Evolutionary conservation across 176 grass and related monocot species (phyloP).

Genomic region (Poa annua): DNA sequence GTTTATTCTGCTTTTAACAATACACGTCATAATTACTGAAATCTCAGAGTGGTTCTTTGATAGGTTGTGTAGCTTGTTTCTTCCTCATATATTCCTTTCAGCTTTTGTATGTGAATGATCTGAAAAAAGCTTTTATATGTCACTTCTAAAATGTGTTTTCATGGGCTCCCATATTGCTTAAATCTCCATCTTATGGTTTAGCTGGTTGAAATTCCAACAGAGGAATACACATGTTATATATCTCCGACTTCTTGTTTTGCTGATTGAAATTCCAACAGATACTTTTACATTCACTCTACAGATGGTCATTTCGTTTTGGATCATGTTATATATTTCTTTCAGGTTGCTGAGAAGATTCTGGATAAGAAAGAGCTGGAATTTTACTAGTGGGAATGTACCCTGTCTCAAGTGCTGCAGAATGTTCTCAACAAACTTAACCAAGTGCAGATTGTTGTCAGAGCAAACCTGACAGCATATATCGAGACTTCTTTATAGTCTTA

Average conservation of each 20-base stretch:
- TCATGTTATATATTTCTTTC: not conserved
- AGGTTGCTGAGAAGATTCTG: constrained; percentile 94
- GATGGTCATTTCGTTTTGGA: not conserved
- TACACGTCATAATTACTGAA: not conserved
- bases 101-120: constrained; percentile 77
- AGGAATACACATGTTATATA: not conserved
- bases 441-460: no score
- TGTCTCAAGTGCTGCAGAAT: constrained; percentile 81
- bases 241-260: not conserved
- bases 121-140: constrained; percentile 93
- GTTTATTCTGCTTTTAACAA: not conserved
- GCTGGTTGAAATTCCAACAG: not conserved
- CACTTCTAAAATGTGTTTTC: constrained; percentile 56
- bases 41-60: not conserved
- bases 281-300: not conserved
- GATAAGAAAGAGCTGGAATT: constrained; percentile 95
- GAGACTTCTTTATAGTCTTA: no score
- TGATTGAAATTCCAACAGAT: no score
- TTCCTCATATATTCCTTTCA: constrained; percentile 41
- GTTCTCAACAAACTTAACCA: constrained; percentile 77
- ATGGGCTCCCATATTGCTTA: not conserved
- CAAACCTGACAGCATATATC: no score
- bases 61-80: not conserved
- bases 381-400: constrained; percentile 88
- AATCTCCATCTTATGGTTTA: no score